Evolutionary conservation across 2,329 filamentous ascomycete species (phyloP), one percentile per base, ranked within the genome.

Genomic region (Ceratocystis lukuohia): DNA sequence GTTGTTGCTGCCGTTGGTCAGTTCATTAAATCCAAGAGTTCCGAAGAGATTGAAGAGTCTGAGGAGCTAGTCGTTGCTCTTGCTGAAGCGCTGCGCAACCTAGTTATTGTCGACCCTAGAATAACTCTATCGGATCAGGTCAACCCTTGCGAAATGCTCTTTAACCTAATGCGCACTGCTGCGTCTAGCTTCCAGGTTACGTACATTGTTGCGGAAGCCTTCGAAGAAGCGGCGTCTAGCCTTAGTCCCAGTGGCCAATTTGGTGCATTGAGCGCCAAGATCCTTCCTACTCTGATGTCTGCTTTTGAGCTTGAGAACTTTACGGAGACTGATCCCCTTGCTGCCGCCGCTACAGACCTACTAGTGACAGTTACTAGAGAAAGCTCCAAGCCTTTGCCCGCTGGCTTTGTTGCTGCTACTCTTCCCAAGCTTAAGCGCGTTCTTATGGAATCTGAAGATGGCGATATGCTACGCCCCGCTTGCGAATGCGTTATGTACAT

Each of bases 61-160:
- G 93, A 97, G 71, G 94, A 99, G 74, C 83, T 97, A 65, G 85
- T 96, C 70, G 89, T 96, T 15, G 93, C 92, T 0, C 80, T 99
- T 41, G 88, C 93, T 5, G 91, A 96, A 75, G 88, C 92, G 0
- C 80, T 97, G 2, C 84, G 91, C 64, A 86, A 91, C 71, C 87
- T 89, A 33, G 94, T 97, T 71, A 81, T 87, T 71, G 82, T 96
- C 65, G 87, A 96, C 71, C 84, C 88, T 2, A 80, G 81, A 17
- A 84, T 94, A 65, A 87, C 89, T 25, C 81, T 96, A 25, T 84
- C 86, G 0, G 83, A 82, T 15, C 86, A 88, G 12, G 84, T 88
- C 59, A 83, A 86, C 66, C 90, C 93, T 25, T 79, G 96, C 5
- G 88, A 94, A 71, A 79, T 92, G 15, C 83, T 99, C 7, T 97